A percentile compares a stretch with the other conserved stretches of the same genome.
Evolutionary conservation across 176 grass and related monocot genomes (phyloP).

Genomic region (Cenchrus purpureus): DNA sequence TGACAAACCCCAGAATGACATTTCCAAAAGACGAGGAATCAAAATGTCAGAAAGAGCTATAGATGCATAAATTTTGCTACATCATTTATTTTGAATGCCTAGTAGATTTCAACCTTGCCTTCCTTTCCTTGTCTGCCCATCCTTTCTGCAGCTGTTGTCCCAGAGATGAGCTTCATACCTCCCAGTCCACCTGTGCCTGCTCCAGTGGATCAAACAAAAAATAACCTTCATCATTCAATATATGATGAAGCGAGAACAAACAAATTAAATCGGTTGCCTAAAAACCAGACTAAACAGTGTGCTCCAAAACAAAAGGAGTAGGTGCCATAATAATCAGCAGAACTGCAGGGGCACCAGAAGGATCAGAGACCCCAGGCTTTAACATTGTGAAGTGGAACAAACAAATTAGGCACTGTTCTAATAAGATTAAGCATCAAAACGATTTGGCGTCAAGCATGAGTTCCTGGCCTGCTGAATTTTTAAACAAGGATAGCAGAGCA

Average conservation of each 20-base stretch:
- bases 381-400: constrained; percentile 5
- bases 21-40: constrained; percentile 12
- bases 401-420: background rate
- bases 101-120: constrained; percentile 74
- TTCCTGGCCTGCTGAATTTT: constrained; percentile 20
- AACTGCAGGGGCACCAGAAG: constrained; percentile 28
- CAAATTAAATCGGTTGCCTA: constrained; percentile 12
- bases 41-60: constrained; percentile 2
- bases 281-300: constrained; percentile 14
- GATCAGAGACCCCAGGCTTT: constrained; percentile 8
- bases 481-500: constrained; percentile 29
- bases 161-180: constrained; percentile 98
- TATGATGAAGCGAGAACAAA: background rate
- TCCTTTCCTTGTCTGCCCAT: constrained; percentile 97
- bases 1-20: constrained; percentile 33
- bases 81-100: background rate
- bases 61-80: background rate
- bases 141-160: constrained; percentile 96
- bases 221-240: constrained; percentile 34
- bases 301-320: constrained; percentile 2
- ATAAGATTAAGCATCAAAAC: constrained; percentile 3
- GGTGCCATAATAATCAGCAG: constrained; percentile 4
- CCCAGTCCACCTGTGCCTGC: constrained; percentile 97
- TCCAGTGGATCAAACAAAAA: constrained; percentile 51
- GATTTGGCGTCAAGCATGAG: constrained; percentile 15